phyloP scores from a whole-genome alignment of 305 asterid species.

The Ilex paraguariensis region DNA sequence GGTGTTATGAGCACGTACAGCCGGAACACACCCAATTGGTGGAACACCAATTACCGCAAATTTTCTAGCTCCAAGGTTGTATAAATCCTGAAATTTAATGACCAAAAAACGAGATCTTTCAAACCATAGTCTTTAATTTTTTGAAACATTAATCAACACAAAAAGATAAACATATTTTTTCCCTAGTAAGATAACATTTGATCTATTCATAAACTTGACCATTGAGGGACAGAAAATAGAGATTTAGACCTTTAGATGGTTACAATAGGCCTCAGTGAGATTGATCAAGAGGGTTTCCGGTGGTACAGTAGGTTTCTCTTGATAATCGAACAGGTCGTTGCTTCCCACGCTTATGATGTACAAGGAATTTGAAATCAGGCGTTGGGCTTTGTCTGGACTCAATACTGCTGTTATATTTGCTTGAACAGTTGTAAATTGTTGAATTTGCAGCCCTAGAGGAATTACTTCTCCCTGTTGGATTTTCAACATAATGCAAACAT shows the following conservation, averaged over 20 bases:
- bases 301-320: neutral
- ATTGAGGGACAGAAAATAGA: neutral
- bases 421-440: conserved; percentile 36
- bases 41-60: conserved; percentile 43
- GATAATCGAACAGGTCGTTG: conserved; percentile 44
- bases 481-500: neutral
- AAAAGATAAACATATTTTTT: neutral
- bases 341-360: conserved; percentile 53
- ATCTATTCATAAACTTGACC: too few species aligned
- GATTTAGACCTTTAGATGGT: conserved; percentile 30
- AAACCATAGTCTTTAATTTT: too few species aligned
- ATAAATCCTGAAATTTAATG: conserved; percentile 22
- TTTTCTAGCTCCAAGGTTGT: conserved; percentile 55
- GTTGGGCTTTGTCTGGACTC: conserved; percentile 30
- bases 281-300: conserved; percentile 15
- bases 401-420: conserved; percentile 28
- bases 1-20: conserved; percentile 8
- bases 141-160: neutral
- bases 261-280: conserved; percentile 24
- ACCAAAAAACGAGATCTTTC: too few species aligned
- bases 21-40: conserved; percentile 46
- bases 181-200: too few species aligned
- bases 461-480: conserved; percentile 13
- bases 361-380: conserved; percentile 30
- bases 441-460: conserved; percentile 37